Evolutionary conservation across 2,329 filamentous ascomycete species (phyloP), one percentile per base, ranked within the genome.

Genomic region (Curvularia verruculosa): DNA sequence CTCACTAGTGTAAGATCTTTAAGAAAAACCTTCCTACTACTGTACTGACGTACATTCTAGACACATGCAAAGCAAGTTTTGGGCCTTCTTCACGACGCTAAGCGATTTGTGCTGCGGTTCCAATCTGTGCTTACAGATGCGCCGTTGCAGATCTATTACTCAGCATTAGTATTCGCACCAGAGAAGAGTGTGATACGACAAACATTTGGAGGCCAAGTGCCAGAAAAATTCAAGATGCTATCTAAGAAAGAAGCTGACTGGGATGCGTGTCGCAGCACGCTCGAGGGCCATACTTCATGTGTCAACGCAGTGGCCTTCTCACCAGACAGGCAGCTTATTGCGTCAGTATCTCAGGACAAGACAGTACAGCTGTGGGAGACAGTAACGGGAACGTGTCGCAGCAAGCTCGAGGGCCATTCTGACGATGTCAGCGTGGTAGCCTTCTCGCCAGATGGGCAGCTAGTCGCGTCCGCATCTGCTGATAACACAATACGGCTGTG

Each of bases 71-170:
- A 10, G 23, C 13, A n/a, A 36, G 31, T 54, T 48, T 49, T 24
- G 52, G 31, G 26, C 26, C 63, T 77, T 4, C 28, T 77, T 24
- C 55, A 57, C 26, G 74, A 78, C 52, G 66, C 70, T 5, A 62
- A 56, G n/a, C 70, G 72, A 56, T 78, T 79, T 62, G 49, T 75
- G 36, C 52, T 64, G 61, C 55, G 67, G 52, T 59, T 62, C 40
- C 44, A 54, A n/a, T 57, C 51, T 34, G 57, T 67, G 19, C 66
- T 79, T 36, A 61, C 71, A 61, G 61, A 64, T 13, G 61, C 66
- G n/a, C 75, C 75, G 8, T 63, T 79, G 18, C 76, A 79, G 58
- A 57, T 67, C 19, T 80, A 79, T 59, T 69, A 46, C 6, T 75
- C 73, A 10, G 74, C 71, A 3, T 69, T 79, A 18, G 37, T 78